These are phyloP conservation scores for Pinus albicaulis DNA, from an alignment of 75 land plant genomes.

Conservation along the genomic window DNA sequence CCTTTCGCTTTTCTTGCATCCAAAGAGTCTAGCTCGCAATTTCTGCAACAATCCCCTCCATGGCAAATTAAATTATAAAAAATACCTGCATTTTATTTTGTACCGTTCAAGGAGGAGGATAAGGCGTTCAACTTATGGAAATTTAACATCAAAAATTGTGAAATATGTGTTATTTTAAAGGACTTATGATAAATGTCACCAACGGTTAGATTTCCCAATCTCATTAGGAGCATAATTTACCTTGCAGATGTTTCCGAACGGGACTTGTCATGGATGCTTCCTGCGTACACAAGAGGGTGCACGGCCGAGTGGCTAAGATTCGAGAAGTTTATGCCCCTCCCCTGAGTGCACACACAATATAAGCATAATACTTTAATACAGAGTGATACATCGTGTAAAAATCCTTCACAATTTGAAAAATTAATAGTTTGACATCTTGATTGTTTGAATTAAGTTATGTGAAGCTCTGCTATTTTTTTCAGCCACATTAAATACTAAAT, in stretches of 20 bases:
- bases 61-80: too few species aligned
- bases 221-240: slow-evolving; percentile 12
- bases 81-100: too few species aligned
- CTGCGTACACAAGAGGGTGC: slow-evolving; percentile 36
- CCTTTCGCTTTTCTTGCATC: slow-evolving; percentile 42
- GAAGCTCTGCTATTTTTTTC: too few species aligned
- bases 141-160: too few species aligned
- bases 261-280: slow-evolving; percentile 14
- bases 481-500: too few species aligned
- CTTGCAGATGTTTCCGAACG: slow-evolving; percentile 26
- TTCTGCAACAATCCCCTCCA: slow-evolving; percentile 15
- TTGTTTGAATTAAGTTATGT: neutral
- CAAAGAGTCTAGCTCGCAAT: slow-evolving; percentile 45
- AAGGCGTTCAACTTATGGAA: too few species aligned
- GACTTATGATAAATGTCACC: neutral
- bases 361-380: too few species aligned
- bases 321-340: slow-evolving; percentile 28
- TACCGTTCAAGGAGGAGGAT: too few species aligned
- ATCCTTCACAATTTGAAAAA: neutral
- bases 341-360: neutral
- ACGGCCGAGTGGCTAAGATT: slow-evolving; percentile 20
- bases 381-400: neutral
- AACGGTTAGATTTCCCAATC: neutral
- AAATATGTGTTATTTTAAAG: too few species aligned
- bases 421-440: neutral